Evolutionary conservation across 306 rosid species (phyloP).

Genomic region (Clitoria ternatea): DNA sequence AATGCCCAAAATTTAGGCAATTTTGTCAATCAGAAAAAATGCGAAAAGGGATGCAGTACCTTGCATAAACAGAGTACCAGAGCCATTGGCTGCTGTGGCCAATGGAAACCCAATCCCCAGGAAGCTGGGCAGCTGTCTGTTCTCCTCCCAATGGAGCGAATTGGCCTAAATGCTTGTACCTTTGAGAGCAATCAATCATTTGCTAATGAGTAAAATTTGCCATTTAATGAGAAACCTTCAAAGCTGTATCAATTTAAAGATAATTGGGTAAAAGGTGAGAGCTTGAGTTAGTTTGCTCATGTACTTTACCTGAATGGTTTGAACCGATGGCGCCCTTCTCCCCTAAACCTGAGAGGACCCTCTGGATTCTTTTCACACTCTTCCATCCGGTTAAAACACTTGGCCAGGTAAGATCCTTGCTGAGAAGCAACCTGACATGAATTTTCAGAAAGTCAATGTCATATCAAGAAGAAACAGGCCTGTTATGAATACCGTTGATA

Average conservation of each 20-base stretch:
- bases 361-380: slow-evolving; percentile 70
- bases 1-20: not conserved
- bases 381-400: slow-evolving; percentile 83
- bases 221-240: not conserved
- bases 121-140: slow-evolving; percentile 98
- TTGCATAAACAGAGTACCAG: slow-evolving; percentile 97
- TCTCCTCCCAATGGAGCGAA: slow-evolving; percentile 99
- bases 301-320: slow-evolving; percentile 75
- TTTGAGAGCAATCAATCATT: slow-evolving; percentile 27
- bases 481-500: not conserved
- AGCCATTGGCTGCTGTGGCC: slow-evolving; percentile 97
- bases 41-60: slow-evolving; percentile 32
- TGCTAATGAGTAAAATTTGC: slow-evolving; percentile 14
- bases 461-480: not conserved
- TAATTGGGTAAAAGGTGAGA: not conserved
- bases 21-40: not conserved
- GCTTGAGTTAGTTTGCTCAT: not conserved
- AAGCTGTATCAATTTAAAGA: not conserved
- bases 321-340: slow-evolving; percentile 91
- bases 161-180: slow-evolving; percentile 97
- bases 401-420: slow-evolving; percentile 82
- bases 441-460: slow-evolving; percentile 14
- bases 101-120: slow-evolving; percentile 95
- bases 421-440: slow-evolving; percentile 88
- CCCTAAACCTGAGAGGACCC: slow-evolving; percentile 96